Conservation (phyloP, 2,329 filamentous ascomycete species). For the Periconia sp. region DNA sequence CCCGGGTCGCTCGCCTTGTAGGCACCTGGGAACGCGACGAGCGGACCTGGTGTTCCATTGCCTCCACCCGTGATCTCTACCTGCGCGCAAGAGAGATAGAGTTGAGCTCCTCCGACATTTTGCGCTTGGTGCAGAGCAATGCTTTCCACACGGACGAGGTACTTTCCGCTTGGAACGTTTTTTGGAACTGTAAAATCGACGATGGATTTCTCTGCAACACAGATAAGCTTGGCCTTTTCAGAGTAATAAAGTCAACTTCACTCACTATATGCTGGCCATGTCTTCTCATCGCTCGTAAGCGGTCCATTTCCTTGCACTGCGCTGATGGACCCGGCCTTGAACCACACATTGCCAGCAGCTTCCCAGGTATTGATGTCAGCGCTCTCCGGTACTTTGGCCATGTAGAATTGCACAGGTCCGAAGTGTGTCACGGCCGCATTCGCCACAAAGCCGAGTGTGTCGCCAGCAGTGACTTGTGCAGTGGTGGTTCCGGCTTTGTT, state of each 20-base stretch:
- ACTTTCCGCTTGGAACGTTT: constrained; percentile 50
- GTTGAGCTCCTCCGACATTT: constrained; percentile 44
- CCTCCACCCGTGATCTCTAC: constrained; percentile 49
- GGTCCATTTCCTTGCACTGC: constrained; percentile 27
- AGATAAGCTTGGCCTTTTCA: constrained; percentile 3
- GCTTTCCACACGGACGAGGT: constrained; percentile 54
- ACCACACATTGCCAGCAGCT: constrained; percentile 37
- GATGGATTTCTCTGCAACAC: constrained; percentile 21
- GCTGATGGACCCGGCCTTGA: constrained; percentile 33
- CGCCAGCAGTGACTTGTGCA: constrained; percentile 53
- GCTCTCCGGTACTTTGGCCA: constrained; percentile 55
- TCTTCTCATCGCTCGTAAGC: constrained; percentile 26
- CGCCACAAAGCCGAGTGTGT: constrained; percentile 53
- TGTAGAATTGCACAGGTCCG: constrained; percentile 61
- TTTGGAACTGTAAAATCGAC: constrained; percentile 47
- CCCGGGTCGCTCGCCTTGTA: constrained; percentile 40
- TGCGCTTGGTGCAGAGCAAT: constrained; percentile 52
- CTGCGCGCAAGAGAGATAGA: constrained; percentile 55
- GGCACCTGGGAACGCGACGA: constrained; percentile 51
- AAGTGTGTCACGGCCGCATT: constrained; percentile 56
- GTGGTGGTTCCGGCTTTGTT: constrained; percentile 48
- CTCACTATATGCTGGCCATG: constrained; percentile 37
- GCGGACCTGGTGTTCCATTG: constrained; percentile 42
- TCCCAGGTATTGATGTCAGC: constrained; percentile 36
- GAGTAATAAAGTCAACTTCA: background rate